phyloP scores from a whole-genome alignment of 371 early-diverging fungal genomes.

The Entomophthora muscae region DNA sequence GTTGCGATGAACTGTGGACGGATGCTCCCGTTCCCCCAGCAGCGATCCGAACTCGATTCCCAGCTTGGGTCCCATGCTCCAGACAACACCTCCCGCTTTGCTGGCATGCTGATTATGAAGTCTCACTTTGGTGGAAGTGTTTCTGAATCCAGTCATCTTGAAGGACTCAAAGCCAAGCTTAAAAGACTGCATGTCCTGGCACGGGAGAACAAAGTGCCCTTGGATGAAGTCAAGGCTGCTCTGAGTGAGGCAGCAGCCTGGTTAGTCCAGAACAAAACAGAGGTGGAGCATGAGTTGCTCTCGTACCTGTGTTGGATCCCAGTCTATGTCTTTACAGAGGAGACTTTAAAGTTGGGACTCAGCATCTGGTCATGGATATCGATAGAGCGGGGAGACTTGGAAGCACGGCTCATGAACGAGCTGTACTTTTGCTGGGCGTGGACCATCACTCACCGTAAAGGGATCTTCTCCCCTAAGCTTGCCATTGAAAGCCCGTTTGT shows the following conservation, averaged over 20 bases:
- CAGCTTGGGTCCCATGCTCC: conserved; percentile 1
- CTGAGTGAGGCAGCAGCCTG: conserved; percentile 26
- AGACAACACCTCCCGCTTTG: conserved; percentile 2
- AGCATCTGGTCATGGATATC: conserved; percentile 80
- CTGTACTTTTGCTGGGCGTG: conserved; percentile 69
- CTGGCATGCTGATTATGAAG: conserved; percentile 2
- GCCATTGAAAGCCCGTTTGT: conserved; percentile 64
- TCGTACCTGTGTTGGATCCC: conserved; percentile 73
- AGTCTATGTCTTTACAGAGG: conserved; percentile 55
- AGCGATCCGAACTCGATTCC: background rate
- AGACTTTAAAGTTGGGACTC: conserved; percentile 55
- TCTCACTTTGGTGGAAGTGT: conserved; percentile 4
- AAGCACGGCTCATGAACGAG: conserved; percentile 58
- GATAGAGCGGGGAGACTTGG: conserved; percentile 49
- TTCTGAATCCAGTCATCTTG: background rate
- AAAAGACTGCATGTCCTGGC: conserved; percentile 44
- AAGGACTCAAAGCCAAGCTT: conserved; percentile 12
- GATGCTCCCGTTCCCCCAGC: background rate
- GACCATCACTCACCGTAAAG: conserved; percentile 54
- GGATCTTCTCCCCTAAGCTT: conserved; percentile 42
- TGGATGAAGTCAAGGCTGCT: conserved; percentile 19
- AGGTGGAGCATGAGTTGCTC: conserved; percentile 46
- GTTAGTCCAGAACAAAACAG: conserved; percentile 9
- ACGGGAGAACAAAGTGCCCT: conserved; percentile 27
- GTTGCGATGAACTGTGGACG: conserved; percentile 8